Evolutionary conservation across 352 stramenopile genomes (phyloP), one percentile per base, ranked within the genome.

Genomic region (Pilasporangium apinafurcum): DNA sequence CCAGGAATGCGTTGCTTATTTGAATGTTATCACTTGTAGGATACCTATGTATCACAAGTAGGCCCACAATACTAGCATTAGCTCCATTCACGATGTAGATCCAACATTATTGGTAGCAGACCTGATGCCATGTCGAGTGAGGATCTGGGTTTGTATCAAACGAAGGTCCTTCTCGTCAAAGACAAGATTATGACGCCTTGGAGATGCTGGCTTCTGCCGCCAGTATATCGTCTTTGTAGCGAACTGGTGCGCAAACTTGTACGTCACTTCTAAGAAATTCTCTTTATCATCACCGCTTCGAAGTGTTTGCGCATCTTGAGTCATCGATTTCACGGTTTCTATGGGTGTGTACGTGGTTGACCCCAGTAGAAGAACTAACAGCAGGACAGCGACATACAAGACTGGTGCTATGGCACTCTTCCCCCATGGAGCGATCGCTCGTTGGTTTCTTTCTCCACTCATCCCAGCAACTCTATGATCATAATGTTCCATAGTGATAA

Each of bases 51-150:
- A 3, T 30, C 38, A 33, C n/a, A 33, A 35, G 6, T 50, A 30
- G 5, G 24, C 27, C 14, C 8, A 18, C n/a, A 33, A 17, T 18
- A 17, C 6, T n/a, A n/a, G n/a, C n/a, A n/a, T n/a, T n/a, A n/a
- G n/a, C n/a, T n/a, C n/a, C n/a, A n/a, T n/a, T 34, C 30, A 31
- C 44, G 32, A 22, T 18, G 14, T 46, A 3, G 25, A 42, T 35
- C 6, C 24, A 22, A 35, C 22, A n/a, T n/a, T n/a, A n/a, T n/a
- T n/a, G n/a, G n/a, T n/a, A 2, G 32, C 51, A 9, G 41, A 87
- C 68, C 75, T 62, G 33, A 78, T 72, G 33, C 75, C 75, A 26
- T 87, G 75, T n/a, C 75, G 68, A 22, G 56, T 61, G 21, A 87
- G 54, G 35, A 85, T 36, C 32, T 87, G 69, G 41, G 71, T 65